phyloP scores from a whole-genome alignment of 805 yeast species.

The Candida ipomoeae region DNA sequence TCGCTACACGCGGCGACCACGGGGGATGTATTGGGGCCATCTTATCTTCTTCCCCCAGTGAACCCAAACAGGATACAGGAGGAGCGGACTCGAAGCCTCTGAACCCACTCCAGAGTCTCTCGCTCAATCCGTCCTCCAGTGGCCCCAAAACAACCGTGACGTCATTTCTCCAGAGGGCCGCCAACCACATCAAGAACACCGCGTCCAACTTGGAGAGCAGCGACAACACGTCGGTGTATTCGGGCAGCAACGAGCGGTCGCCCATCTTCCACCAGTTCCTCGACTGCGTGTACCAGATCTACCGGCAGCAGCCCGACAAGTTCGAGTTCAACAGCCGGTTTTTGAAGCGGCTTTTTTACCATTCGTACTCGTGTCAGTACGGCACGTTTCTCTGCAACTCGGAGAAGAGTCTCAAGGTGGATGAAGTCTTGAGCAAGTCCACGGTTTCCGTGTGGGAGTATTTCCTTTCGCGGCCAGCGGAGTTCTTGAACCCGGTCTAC shows the following conservation, averaged over 20 bases:
- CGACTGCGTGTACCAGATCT: conserved; percentile 81
- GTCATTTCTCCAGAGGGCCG: conserved; percentile 36
- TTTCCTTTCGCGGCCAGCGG: conserved; percentile 67
- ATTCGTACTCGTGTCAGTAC: conserved; percentile 88
- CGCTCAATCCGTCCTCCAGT: neutral
- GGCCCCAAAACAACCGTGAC: conserved; percentile 27
- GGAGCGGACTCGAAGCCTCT: conserved; percentile 9
- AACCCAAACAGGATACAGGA: conserved; percentile 11
- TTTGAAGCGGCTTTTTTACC: conserved; percentile 78
- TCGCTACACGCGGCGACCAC: conserved; percentile 79
- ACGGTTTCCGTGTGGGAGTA: conserved; percentile 93
- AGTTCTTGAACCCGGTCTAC: conserved; percentile 59
- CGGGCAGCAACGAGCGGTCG: conserved; percentile 46
- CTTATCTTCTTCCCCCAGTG: conserved; percentile 19
- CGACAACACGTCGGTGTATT: conserved; percentile 16
- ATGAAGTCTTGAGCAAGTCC: conserved; percentile 34
- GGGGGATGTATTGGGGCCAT: conserved; percentile 48
- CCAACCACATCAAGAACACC: conserved; percentile 36
- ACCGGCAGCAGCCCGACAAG: conserved; percentile 60
- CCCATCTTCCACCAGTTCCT: conserved; percentile 94
- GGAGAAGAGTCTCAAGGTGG: conserved; percentile 53
- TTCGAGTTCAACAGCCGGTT: conserved; percentile 92
- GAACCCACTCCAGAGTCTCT: neutral
- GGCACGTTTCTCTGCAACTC: conserved; percentile 81
- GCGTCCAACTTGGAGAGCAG: conserved; percentile 20